phyloP scores from a whole-genome alignment of 2,329 filamentous ascomycete genomes.

The Fusarium veterinarium region DNA sequence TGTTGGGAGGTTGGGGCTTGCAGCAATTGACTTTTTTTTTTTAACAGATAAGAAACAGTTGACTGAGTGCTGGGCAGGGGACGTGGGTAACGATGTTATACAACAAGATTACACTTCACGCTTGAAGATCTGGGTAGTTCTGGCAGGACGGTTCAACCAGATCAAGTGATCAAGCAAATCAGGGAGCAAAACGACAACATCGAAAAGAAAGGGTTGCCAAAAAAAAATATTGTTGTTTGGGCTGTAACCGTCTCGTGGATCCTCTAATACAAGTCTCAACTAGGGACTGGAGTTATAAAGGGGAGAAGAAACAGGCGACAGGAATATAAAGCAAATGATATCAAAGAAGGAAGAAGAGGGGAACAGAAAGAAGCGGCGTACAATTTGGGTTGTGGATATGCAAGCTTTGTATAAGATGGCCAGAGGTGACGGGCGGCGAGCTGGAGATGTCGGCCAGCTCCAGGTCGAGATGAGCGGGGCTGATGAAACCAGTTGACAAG shows the following conservation, averaged over 20 bases:
- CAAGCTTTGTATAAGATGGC: constrained; percentile 42
- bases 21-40: constrained; percentile 29
- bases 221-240: neutral
- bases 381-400: constrained; percentile 39
- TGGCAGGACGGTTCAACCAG: neutral
- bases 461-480: constrained; percentile 56
- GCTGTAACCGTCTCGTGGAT: neutral
- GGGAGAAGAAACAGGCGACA: neutral
- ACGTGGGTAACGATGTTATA: neutral
- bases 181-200: neutral
- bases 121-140: neutral
- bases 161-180: neutral
- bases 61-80: constrained; percentile 1
- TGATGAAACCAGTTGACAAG: constrained; percentile 56
- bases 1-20: constrained; percentile 27
- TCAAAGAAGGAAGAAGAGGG: constrained; percentile 26
- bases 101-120: neutral
- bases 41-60: constrained; percentile 12
- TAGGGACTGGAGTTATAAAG: neutral
- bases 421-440: constrained; percentile 45
- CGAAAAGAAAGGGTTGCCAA: neutral
- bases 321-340: neutral
- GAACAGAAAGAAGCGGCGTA: constrained; percentile 35
- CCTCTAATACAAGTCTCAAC: neutral
- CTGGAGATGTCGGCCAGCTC: constrained; percentile 62